Evolutionary conservation across 495 filamentous ascomycete species (phyloP).

Genomic region (Tirmania nivea): DNA sequence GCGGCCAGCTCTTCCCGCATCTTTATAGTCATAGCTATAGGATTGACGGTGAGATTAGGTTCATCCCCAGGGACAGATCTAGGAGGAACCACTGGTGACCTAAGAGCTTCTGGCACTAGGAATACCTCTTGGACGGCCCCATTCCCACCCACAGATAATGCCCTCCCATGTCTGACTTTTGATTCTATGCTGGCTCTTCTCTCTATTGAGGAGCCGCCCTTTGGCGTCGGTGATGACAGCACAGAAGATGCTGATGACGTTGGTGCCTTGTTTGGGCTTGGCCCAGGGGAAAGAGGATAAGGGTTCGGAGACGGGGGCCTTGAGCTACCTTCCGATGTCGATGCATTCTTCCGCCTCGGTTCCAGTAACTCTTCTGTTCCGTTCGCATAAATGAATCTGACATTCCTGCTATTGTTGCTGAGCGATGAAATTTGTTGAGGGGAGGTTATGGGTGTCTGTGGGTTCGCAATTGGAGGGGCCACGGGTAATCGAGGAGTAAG

Average conservation of each 20-base stretch:
- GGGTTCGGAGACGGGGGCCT: conserved; percentile 8
- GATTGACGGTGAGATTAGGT: background rate
- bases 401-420: conserved; percentile 8
- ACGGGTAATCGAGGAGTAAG: background rate
- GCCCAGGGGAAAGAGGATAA: conserved; percentile 3
- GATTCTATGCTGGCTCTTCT: background rate
- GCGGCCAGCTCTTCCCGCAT: conserved; percentile 29
- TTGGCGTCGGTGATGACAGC: background rate
- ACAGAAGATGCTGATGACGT: conserved; percentile 4
- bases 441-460: conserved; percentile 7
- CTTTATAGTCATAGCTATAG: conserved; percentile 13
- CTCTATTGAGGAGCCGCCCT: background rate
- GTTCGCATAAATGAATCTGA: conserved; percentile 20
- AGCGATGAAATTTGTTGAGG: conserved; percentile 6
- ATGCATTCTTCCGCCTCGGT: conserved; percentile 7
- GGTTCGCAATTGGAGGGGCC: conserved; percentile 1
- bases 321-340: conserved; percentile 11
- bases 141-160: background rate
- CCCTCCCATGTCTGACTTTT: background rate
- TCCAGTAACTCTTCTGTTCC: conserved; percentile 17
- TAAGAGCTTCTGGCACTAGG: conserved; percentile 9
- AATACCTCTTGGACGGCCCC: conserved; percentile 5
- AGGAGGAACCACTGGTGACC: conserved; percentile 11
- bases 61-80: conserved; percentile 1
- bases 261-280: conserved; percentile 8